These are phyloP conservation scores for Hibiscus trionum DNA, from an alignment of 345 rosid genomes.

Conservation along the genomic window DNA sequence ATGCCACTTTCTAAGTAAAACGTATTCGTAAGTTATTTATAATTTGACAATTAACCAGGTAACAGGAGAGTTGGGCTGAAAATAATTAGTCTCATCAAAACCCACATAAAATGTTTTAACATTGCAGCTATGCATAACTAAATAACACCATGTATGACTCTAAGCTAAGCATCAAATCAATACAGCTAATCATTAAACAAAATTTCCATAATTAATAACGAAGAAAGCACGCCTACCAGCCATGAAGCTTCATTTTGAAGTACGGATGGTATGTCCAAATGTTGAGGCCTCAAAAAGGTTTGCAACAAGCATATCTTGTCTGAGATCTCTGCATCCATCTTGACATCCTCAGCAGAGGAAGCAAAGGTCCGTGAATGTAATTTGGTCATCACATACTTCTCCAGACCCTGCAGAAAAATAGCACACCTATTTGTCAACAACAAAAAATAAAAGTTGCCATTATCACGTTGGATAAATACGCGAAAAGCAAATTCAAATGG, in stretches of 20 bases:
- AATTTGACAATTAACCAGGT: not conserved
- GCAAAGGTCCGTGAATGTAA: conserved; percentile 40
- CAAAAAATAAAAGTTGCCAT: not conserved
- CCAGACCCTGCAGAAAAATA: conserved; percentile 36
- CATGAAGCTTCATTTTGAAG: conserved; percentile 50
- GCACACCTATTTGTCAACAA: not conserved
- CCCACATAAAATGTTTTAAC: not conserved
- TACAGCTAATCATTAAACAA: not conserved
- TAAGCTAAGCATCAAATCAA: not conserved
- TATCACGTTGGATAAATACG: not conserved
- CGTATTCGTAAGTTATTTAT: not conserved
- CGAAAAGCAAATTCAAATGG: not conserved
- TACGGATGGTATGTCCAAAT: conserved; percentile 45
- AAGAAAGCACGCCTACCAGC: conserved; percentile 39
- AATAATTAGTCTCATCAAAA: not conserved
- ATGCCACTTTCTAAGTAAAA: not conserved
- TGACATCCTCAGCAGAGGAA: conserved; percentile 34
- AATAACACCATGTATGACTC: not conserved
- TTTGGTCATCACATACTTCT: conserved; percentile 56
- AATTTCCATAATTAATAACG: not conserved
- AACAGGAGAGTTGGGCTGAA: not conserved
- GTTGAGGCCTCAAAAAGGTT: conserved; percentile 52
- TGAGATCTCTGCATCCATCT: conserved; percentile 36
- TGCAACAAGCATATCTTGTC: conserved; percentile 40
- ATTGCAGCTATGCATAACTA: not conserved